Conservation (phyloP, 208 protist genomes). For the Trypanosoma boissoni region DNA sequence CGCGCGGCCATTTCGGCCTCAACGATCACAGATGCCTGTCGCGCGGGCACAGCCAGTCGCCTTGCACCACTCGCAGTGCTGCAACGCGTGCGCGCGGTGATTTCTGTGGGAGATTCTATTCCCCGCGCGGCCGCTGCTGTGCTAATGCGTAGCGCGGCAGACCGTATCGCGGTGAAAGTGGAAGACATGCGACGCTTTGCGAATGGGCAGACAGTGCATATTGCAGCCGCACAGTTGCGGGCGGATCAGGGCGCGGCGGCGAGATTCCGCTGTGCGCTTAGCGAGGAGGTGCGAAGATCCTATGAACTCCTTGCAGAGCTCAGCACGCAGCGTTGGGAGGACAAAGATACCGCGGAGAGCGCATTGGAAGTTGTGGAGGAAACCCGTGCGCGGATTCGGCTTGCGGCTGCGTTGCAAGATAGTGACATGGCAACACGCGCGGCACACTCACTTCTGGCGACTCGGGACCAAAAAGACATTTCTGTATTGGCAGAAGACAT, state of each 20-base stretch:
- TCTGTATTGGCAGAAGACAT: constrained; percentile 5
- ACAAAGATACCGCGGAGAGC: neutral
- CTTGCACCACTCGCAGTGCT: constrained; percentile 13
- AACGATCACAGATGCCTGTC: constrained; percentile 16
- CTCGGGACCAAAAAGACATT: neutral
- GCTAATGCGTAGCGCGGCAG: neutral
- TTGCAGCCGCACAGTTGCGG: neutral
- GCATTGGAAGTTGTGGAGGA: constrained; percentile 3
- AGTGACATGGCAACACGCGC: neutral
- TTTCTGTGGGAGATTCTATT: neutral
- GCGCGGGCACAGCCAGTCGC: constrained; percentile 11
- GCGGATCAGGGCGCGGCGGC: constrained; percentile 11
- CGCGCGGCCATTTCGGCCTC: neutral
- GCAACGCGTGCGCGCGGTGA: constrained; percentile 6
- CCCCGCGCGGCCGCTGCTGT: neutral
- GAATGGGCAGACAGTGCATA: no score
- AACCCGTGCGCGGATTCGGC: constrained; percentile 2
- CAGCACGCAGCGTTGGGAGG: neutral
- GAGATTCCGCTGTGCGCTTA: constrained; percentile 11
- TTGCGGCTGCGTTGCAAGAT: constrained; percentile 18
- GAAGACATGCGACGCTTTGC: no score
- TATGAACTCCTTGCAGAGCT: constrained; percentile 14
- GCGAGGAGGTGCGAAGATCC: constrained; percentile 11
- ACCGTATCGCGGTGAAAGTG: no score
- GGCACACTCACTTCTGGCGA: constrained; percentile 1